These are phyloP conservation scores for Chlorella sp. DNA, from an alignment of 139 green algal species.

Conservation along the genomic window DNA sequence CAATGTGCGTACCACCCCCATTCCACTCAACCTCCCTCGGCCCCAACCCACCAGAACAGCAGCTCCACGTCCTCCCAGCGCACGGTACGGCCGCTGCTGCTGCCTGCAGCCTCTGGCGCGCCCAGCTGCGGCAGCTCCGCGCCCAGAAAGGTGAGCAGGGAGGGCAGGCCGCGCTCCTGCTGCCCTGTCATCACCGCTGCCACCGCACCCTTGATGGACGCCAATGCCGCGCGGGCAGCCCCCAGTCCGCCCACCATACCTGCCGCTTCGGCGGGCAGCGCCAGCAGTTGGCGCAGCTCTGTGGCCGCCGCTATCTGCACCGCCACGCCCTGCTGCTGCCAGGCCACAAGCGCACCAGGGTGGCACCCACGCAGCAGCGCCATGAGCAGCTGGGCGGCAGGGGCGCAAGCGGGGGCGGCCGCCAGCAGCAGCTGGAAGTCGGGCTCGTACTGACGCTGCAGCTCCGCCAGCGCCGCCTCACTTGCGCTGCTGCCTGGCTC, in stretches of 20 bases:
- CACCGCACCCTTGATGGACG: conserved; percentile 2
- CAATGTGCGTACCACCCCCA: no score
- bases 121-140: background rate
- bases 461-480: background rate
- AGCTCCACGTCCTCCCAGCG: background rate
- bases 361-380: conserved; percentile 7
- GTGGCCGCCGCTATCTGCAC: background rate
- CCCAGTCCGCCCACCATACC: conserved; percentile 1
- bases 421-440: conserved; percentile 19
- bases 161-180: background rate
- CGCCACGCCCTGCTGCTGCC: conserved; percentile 1
- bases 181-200: background rate
- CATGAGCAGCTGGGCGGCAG: conserved; percentile 9
- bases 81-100: background rate
- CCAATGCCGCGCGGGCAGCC: background rate
- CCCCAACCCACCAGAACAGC: conserved; percentile 7
- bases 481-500: background rate
- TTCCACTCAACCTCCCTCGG: no score
- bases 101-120: background rate
- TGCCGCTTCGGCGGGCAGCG: background rate
- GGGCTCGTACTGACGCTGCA: background rate
- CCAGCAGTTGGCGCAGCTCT: conserved; percentile 9
- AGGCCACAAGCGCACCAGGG: background rate
- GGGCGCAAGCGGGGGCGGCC: background rate
- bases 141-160: background rate